phyloP scores from a whole-genome alignment of 1,139 yeast species.

The Pichia sp. region DNA sequence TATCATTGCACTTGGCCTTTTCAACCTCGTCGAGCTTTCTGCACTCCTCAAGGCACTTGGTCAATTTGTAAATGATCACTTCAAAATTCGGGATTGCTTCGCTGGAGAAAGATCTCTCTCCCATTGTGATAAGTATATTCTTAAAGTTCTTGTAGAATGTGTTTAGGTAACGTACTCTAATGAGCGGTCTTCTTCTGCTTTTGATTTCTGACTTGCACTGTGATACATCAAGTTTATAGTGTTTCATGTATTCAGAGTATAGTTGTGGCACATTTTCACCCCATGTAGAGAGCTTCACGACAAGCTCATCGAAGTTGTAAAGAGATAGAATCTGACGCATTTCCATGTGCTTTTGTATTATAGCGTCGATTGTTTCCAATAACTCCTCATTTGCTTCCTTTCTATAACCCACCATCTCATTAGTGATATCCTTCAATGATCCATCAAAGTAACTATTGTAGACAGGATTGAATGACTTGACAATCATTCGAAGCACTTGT shows the following conservation, averaged over 20 bases:
- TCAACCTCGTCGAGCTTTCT: constrained; percentile 17
- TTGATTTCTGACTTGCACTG: constrained; percentile 30
- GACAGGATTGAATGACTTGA: constrained; percentile 21
- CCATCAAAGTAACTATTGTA: constrained; percentile 24
- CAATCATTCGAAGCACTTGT: constrained; percentile 14
- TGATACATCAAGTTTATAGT: constrained; percentile 27
- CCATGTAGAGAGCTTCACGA: constrained; percentile 21
- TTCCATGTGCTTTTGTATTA: constrained; percentile 16
- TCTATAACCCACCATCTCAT: constrained; percentile 17
- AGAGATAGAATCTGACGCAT: constrained; percentile 9
- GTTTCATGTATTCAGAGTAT: constrained; percentile 26
- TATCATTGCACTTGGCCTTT: constrained; percentile 12
- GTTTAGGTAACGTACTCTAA: constrained; percentile 30
- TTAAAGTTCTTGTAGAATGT: constrained; percentile 23
- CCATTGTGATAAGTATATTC: constrained; percentile 25
- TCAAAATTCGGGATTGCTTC: constrained; percentile 21
- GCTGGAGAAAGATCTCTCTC: constrained; percentile 15
- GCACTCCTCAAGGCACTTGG: constrained; percentile 14
- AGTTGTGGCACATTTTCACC: constrained; percentile 10
- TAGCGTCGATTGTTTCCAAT: constrained; percentile 9
- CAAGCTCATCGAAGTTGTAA: constrained; percentile 11
- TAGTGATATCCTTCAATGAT: constrained; percentile 20
- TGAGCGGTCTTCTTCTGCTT: constrained; percentile 34
- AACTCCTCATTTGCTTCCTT: constrained; percentile 15
- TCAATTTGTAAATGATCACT: constrained; percentile 16